Base-by-base conservation (phyloP, 768 basidiomycete genomes). In the Rhodocollybia butyracea region DNA sequence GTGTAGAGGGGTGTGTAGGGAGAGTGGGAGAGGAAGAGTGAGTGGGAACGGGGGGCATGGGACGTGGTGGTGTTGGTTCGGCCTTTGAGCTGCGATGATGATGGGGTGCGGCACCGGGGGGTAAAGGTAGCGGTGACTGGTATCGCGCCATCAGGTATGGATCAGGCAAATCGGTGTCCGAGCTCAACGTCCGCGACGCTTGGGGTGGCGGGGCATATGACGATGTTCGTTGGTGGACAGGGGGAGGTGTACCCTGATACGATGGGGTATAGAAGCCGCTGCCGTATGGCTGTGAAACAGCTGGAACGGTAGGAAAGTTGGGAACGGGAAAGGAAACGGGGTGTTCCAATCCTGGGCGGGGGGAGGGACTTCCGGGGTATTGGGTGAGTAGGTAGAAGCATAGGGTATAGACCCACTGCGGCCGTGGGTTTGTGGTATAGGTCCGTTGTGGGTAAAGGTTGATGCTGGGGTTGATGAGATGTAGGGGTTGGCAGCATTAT, bases 61-160 rank as follows among this genome's bases (percentile, higher is more conserved):
- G 59, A 46, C 66, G 24, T 60, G 62, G 27, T 24, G 36, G 13
- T 17, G 15, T 24, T 11, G 36, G 42, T 45, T 43, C 39, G n/a
- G 26, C 39, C 19, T 29, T 41, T 30, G 40, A 26, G n/a, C 39
- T 63, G 60, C 22, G 64, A 58, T 60, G 26, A 29, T 46, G 27
- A 61, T 32, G 30, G 22, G 48, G 5, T 36, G 46, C 31, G 2
- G 46, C 31, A 24, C 70, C 73, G 21, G 74, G 68, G n/a, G 83
- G 84, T 8, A 84, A 71, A 3, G 83, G 82, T 15, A 85, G 67
- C 15, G 84, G 82, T 0, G 76, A 69, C 42, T 76, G 73, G 64
- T 85, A 86, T 19, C 83, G 77, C 21, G 65, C 67, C 34, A 70
- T 64, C 8, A 77, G 67, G 59, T 78, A 74, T 26, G 77, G 74